Conservation (phyloP, 495 filamentous ascomycete genomes). For the Penicillium paradoxum region DNA sequence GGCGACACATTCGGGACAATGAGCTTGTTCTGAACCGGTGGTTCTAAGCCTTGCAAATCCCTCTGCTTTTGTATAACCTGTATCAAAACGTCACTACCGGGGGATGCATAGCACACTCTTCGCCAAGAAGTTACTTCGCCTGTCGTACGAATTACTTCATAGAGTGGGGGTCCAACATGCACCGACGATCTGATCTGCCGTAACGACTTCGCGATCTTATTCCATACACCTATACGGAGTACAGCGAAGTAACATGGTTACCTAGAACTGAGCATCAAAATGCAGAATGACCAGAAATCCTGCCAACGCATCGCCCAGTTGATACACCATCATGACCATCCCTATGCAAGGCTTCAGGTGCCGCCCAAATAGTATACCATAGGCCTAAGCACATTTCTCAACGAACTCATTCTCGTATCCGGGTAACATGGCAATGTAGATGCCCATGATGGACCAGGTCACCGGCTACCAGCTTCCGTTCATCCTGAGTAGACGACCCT, state of each 20-base stretch:
- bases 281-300: background rate
- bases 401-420: background rate
- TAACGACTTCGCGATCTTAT: too few relatives aligned
- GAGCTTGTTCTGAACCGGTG: background rate
- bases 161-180: background rate
- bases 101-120: background rate
- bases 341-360: background rate
- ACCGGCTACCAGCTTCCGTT: constrained; percentile 1
- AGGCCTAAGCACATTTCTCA: background rate
- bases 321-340: constrained; percentile 3
- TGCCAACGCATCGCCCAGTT: constrained; percentile 3
- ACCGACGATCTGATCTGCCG: background rate
- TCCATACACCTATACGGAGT: too few relatives aligned
- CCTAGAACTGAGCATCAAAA: background rate
- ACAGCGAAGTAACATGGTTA: too few relatives aligned
- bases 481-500: background rate
- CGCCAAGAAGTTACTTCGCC: background rate
- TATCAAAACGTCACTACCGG: background rate
- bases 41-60: background rate
- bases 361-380: background rate
- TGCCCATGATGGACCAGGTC: constrained; percentile 6
- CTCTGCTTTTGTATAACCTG: background rate
- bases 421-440: constrained; percentile 1
- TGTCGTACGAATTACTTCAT: background rate
- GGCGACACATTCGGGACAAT: background rate